phyloP scores from a whole-genome alignment of 805 yeast genomes.

The Cyberlindnera xishuangbannaensis region DNA sequence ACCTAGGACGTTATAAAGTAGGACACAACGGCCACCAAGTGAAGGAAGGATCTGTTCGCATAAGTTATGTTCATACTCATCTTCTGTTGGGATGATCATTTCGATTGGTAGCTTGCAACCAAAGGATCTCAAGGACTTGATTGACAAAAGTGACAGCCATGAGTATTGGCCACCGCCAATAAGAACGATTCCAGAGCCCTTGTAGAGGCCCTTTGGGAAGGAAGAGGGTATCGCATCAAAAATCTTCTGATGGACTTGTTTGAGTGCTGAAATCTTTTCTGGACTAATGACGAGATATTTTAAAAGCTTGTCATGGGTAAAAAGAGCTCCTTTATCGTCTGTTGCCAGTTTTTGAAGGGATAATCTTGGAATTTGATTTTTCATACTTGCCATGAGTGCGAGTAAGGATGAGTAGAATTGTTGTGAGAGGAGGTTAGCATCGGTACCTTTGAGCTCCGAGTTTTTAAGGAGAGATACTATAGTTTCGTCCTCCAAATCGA shows the following conservation, averaged over 20 bases:
- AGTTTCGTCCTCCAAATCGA: slow-evolving; percentile 1
- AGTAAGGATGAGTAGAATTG: slow-evolving; percentile 13
- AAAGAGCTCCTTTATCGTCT: slow-evolving; percentile 40
- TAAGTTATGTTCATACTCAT: slow-evolving; percentile 62
- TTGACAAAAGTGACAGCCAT: slow-evolving; percentile 46
- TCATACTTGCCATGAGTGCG: slow-evolving; percentile 11
- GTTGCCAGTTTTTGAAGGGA: slow-evolving; percentile 31
- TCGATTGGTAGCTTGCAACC: slow-evolving; percentile 62
- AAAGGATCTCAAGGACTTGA: slow-evolving; percentile 42
- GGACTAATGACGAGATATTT: slow-evolving; percentile 20
- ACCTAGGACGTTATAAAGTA: slow-evolving; percentile 60
- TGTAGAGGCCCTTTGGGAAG: slow-evolving; percentile 12
- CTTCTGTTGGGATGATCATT: slow-evolving; percentile 56
- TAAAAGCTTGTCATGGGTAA: slow-evolving; percentile 30
- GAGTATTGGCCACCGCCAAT: slow-evolving; percentile 52
- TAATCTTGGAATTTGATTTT: slow-evolving; percentile 12
- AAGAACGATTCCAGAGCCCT: slow-evolving; percentile 19
- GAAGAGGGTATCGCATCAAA: slow-evolving; percentile 41
- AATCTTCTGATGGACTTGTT: slow-evolving; percentile 38
- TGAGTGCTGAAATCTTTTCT: slow-evolving; percentile 34
- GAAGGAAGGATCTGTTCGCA: slow-evolving; percentile 57
- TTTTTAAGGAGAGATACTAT: slow-evolving; percentile 1
- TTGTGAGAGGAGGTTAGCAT: slow-evolving; percentile 8
- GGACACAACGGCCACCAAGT: slow-evolving; percentile 57
- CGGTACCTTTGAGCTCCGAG: neutral